Conservation (phyloP, 805 yeast species). For the Starmerella apis region DNA sequence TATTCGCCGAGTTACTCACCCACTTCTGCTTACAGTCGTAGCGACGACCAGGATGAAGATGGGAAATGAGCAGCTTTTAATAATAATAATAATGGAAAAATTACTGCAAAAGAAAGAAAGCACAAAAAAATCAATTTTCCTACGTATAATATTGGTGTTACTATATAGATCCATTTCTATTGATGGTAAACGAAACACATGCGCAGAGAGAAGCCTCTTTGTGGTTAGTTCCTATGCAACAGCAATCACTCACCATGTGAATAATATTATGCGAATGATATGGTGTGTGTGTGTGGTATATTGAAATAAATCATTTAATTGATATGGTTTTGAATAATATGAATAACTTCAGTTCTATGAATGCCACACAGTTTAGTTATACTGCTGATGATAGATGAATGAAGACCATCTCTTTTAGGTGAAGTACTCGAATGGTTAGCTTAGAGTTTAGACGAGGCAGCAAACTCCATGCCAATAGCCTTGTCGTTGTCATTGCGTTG, state of each 20-base stretch:
- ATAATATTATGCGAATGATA: background rate
- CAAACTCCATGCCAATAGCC: slow-evolving; percentile 19
- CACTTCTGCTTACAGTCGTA: slow-evolving; percentile 1
- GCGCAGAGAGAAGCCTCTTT: no score
- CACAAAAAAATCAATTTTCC: background rate
- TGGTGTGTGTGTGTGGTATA: no score
- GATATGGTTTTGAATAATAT: no score
- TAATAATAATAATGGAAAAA: background rate
- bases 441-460: slow-evolving; percentile 1
- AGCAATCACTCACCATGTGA: no score
- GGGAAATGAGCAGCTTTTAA: background rate
- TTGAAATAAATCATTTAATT: no score
- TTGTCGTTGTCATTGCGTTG: slow-evolving; percentile 33
- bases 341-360: no score
- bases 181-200: background rate
- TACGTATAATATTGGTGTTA: background rate
- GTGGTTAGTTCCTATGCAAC: no score
- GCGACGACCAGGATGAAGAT: slow-evolving; percentile 2
- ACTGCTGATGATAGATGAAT: no score
- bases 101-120: background rate
- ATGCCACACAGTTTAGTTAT: no score
- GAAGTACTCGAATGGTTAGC: no score
- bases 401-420: no score
- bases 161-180: background rate
- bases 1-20: slow-evolving; percentile 12